A percentile compares a stretch with the other conserved stretches of the same genome.
These are phyloP conservation scores for Magnaporthiopsis incrustans DNA, from an alignment of 2,329 filamentous ascomycete species.

Conservation along the genomic window DNA sequence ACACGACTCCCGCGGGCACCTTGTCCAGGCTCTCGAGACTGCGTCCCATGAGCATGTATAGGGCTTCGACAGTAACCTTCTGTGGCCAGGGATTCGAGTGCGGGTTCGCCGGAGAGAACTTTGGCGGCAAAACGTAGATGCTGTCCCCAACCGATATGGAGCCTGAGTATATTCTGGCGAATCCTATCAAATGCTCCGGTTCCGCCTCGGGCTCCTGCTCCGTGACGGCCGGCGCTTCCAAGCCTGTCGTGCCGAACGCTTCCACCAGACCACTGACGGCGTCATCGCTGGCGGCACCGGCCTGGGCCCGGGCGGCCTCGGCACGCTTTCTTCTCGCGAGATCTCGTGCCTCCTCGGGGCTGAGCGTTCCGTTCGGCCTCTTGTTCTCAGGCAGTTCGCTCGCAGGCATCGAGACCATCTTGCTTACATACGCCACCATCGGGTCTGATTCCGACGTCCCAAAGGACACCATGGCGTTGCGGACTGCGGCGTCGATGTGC, in stretches of 20 bases:
- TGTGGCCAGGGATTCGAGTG: slow-evolving; percentile 65
- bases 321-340: slow-evolving; percentile 81
- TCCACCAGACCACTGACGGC: slow-evolving; percentile 38
- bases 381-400: slow-evolving; percentile 88
- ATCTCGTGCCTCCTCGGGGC: slow-evolving; percentile 82
- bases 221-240: slow-evolving; percentile 3
- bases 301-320: slow-evolving; percentile 75
- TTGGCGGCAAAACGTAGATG: slow-evolving; percentile 85
- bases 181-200: slow-evolving; percentile 85
- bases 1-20: slow-evolving; percentile 89
- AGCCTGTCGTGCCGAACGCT: not conserved
- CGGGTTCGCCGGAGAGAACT: slow-evolving; percentile 77
- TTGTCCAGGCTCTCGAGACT: slow-evolving; percentile 73
- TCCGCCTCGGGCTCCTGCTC: slow-evolving; percentile 44
- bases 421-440: slow-evolving; percentile 91
- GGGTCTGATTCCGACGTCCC: slow-evolving; percentile 63
- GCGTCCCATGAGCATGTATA: slow-evolving; percentile 95
- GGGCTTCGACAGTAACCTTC: slow-evolving; percentile 74
- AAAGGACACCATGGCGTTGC: slow-evolving; percentile 76
- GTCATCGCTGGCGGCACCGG: slow-evolving; percentile 41
- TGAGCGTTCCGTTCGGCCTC: slow-evolving; percentile 62
- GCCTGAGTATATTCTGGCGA: slow-evolving; percentile 88
- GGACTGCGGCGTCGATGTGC: slow-evolving; percentile 60
- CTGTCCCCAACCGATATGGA: slow-evolving; percentile 82
- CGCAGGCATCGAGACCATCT: slow-evolving; percentile 93